Conservation (phyloP, 768 basidiomycete species). For the Mycena filopes region DNA sequence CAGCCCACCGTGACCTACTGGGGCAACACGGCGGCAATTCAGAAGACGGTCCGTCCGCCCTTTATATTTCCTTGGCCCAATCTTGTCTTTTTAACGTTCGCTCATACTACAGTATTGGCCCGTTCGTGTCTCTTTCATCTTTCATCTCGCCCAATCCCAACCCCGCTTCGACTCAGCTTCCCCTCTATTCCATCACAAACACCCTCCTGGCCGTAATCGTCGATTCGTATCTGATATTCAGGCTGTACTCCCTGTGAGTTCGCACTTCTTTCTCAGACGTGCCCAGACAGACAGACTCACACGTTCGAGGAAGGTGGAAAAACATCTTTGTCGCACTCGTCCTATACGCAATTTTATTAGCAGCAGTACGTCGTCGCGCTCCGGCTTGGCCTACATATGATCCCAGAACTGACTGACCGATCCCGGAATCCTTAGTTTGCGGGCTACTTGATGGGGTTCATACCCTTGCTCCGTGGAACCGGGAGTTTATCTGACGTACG, state of each 20-base stretch:
- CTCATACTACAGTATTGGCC: conserved; percentile 13
- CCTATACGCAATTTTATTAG: neutral
- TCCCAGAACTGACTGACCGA: no score
- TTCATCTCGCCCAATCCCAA: no score
- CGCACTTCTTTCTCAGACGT: neutral
- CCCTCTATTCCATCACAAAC: conserved; percentile 5
- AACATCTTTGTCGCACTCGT: neutral
- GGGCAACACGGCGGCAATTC: neutral
- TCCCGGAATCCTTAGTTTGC: no score
- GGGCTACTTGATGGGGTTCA: conserved; percentile 9
- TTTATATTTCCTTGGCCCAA: neutral
- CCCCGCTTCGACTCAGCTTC: neutral
- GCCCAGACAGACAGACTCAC: no score
- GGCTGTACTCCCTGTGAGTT: conserved; percentile 1
- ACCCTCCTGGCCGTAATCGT: neutral
- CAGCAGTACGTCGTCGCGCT: neutral
- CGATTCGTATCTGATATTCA: neutral
- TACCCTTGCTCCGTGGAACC: neutral
- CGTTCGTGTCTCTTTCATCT: neutral
- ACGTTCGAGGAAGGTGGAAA: neutral
- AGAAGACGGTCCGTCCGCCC: neutral
- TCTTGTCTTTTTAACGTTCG: neutral
- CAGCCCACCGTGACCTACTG: conserved; percentile 5
- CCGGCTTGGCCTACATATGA: no score
- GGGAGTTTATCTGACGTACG: neutral